Conservation (phyloP, 1,139 yeast genomes). For the Pichia sp. region DNA sequence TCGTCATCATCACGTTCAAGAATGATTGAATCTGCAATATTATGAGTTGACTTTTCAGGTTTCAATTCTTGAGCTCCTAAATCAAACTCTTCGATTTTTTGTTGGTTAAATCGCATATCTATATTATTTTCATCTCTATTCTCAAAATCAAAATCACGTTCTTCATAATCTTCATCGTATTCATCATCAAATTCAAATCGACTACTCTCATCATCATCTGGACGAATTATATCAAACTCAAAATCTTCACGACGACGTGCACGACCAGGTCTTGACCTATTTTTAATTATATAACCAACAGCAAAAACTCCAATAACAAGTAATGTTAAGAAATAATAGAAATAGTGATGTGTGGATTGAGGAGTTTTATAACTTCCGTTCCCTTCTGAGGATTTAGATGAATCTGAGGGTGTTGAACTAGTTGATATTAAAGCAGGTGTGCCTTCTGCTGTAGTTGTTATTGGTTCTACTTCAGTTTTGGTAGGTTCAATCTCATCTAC, state of each 20-base stretch:
- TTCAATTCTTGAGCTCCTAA: conserved; percentile 4
- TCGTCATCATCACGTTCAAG: conserved; percentile 3
- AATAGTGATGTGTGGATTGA: conserved; percentile 27
- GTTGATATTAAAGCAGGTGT: background rate
- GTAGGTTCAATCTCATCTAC: too few species aligned
- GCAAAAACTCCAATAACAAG: conserved; percentile 54
- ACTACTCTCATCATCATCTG: conserved; percentile 43
- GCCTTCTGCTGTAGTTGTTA: background rate
- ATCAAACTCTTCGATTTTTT: conserved; percentile 7
- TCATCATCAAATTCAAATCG: conserved; percentile 19
- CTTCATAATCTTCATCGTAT: conserved; percentile 13
- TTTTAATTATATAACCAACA: conserved; percentile 39
- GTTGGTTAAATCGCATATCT: too few species aligned
- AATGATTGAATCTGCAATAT: conserved; percentile 4
- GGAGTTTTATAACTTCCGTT: conserved; percentile 16
- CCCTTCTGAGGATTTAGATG: background rate
- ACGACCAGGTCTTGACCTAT: conserved; percentile 38
- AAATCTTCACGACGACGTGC: conserved; percentile 68
- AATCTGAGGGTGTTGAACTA: background rate
- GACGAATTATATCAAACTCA: conserved; percentile 72
- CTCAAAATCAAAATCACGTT: conserved; percentile 5
- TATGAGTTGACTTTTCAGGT: conserved; percentile 6
- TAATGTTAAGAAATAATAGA: conserved; percentile 48
- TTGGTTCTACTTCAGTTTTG: background rate
- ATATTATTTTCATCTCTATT: conserved; percentile 5